Evolutionary conservation across 306 rosid species (phyloP).

Genomic region (Castanea crenata): DNA sequence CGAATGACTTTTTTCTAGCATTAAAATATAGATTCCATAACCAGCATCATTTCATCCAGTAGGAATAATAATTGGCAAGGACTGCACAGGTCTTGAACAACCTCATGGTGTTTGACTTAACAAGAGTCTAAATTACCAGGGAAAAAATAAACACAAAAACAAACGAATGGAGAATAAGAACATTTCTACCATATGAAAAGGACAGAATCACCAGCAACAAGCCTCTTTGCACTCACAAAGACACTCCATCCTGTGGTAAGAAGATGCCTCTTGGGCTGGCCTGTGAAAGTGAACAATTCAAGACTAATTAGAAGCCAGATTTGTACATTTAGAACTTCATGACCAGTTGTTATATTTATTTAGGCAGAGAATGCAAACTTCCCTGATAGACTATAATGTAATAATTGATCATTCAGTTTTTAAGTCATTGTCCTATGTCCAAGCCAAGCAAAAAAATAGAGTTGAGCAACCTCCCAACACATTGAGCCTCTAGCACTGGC

Average conservation of each 20-base stretch:
- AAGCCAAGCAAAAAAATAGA: neutral
- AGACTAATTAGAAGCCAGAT: conserved; percentile 14
- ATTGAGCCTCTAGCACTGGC: neutral
- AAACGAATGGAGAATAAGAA: conserved; percentile 7
- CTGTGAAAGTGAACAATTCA: conserved; percentile 27
- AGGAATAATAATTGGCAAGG: neutral
- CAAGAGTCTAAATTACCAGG: neutral
- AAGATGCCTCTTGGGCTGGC: conserved; percentile 83
- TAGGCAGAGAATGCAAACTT: neutral
- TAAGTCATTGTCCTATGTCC: neutral
- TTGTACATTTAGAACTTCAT: neutral
- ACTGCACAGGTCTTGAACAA: neutral
- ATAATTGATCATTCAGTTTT: neutral
- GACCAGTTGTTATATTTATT: neutral
- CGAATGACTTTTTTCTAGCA: neutral
- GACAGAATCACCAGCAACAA: conserved; percentile 79
- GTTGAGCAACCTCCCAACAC: no score
- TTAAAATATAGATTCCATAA: neutral
- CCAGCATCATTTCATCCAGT: neutral
- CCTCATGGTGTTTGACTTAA: neutral
- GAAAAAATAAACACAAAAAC: neutral
- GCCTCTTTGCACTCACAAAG: conserved; percentile 72
- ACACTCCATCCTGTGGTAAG: conserved; percentile 84
- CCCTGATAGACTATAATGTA: neutral
- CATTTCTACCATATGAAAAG: conserved; percentile 60